Percentiles rank a stretch among this genome's conserved stretches.
These are phyloP conservation scores for Cutaneotrichosporon sp. DNA, from an alignment of 1,284 basidiomycete genomes.

Conservation along the genomic window DNA sequence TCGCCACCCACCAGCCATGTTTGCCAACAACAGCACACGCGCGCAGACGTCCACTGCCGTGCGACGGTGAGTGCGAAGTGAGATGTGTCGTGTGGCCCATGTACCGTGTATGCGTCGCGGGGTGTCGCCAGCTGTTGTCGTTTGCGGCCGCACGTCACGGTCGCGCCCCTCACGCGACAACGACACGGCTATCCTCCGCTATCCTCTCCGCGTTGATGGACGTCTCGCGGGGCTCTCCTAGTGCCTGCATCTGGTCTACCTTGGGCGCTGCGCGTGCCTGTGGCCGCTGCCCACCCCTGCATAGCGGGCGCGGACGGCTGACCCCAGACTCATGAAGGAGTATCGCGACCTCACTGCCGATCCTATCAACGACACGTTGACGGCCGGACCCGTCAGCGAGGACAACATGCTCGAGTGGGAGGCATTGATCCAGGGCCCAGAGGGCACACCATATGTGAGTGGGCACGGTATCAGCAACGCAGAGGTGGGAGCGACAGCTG, in stretches of 20 bases:
- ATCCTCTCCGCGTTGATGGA: not conserved
- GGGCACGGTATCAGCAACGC: not conserved
- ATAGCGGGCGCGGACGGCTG: not conserved
- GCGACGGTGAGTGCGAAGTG: constrained; percentile 30
- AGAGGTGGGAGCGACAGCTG: constrained; percentile 3
- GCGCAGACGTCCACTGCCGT: constrained; percentile 45
- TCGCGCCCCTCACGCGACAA: too few relatives aligned
- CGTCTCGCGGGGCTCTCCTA: too few relatives aligned
- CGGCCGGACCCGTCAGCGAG: constrained; percentile 82
- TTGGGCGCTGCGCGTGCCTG: too few relatives aligned
- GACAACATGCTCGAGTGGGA: constrained; percentile 98
- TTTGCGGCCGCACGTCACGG: too few relatives aligned
- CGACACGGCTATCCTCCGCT: not conserved
- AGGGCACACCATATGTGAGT: constrained; percentile 91
- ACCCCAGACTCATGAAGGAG: constrained; percentile 76
- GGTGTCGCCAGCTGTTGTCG: too few relatives aligned
- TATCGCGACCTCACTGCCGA: constrained; percentile 76
- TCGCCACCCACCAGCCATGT: not conserved
- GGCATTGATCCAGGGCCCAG: constrained; percentile 90
- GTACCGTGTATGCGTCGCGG: too few relatives aligned
- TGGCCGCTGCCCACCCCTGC: not conserved
- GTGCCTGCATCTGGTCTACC: not conserved
- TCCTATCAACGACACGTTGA: constrained; percentile 67
- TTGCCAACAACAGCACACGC: constrained; percentile 23
- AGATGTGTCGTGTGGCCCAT: too few relatives aligned